Conservation (phyloP, 352 stramenopile genomes). For the Pythium dissotocum region DNA sequence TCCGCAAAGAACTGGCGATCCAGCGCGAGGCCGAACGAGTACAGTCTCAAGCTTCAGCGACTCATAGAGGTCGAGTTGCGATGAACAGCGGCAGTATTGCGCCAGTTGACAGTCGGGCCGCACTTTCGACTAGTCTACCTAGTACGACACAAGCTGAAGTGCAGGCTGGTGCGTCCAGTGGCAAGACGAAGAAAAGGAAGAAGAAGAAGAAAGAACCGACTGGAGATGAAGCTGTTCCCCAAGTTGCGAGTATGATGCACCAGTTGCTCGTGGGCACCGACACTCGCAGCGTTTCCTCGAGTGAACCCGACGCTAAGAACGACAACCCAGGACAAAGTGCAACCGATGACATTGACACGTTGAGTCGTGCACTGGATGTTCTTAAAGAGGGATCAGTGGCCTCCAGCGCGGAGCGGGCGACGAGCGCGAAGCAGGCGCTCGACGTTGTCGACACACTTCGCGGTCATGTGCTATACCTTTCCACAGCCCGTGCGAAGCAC, state of each 20-base stretch:
- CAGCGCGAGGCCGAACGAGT: background rate
- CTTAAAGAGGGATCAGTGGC: slow-evolving; percentile 2
- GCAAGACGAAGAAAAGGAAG: slow-evolving; percentile 34
- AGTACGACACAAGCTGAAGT: background rate
- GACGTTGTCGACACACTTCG: slow-evolving; percentile 7
- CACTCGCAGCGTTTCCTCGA: background rate
- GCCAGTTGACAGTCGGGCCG: background rate
- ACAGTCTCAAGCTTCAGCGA: background rate
- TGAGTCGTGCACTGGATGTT: background rate
- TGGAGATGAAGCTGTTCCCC: background rate
- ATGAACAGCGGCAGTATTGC: background rate
- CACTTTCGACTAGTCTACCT: background rate
- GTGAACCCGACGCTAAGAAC: background rate
- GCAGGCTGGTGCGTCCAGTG: background rate
- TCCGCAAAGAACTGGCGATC: background rate
- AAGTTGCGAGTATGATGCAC: background rate
- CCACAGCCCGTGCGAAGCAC: background rate
- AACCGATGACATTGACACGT: background rate
- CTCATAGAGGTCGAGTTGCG: background rate
- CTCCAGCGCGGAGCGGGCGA: background rate
- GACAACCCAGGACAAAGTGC: background rate
- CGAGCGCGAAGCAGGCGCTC: background rate
- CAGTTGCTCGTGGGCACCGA: background rate
- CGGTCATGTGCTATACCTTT: background rate
- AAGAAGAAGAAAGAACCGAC: slow-evolving; percentile 20